Percentiles rank a stretch among this genome's conserved stretches.
Evolutionary conservation across 176 grass and related monocot species (phyloP).

Genomic region (Cymbopogon citratus): DNA sequence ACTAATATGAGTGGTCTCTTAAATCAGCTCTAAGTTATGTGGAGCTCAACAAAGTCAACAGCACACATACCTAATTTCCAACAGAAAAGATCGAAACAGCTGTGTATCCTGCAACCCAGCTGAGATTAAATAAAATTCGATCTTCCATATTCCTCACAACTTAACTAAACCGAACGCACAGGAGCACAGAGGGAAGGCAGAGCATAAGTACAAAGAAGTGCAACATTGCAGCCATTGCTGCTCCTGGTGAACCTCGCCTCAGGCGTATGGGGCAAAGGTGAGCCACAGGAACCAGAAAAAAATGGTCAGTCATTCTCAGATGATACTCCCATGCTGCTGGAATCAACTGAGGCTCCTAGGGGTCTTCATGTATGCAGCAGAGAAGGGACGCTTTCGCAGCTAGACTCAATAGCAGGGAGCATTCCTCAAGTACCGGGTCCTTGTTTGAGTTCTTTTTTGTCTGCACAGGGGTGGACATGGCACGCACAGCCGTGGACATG

Average conservation of each 20-base stretch:
- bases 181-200: not conserved
- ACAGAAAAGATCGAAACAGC: not conserved
- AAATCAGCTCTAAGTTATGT: not conserved
- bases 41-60: not conserved
- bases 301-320: not conserved
- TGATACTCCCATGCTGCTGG: not conserved
- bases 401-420: not conserved
- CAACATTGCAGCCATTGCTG: not conserved
- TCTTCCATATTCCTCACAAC: not conserved
- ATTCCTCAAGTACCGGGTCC: not conserved
- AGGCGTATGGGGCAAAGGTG: not conserved
- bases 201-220: not conserved
- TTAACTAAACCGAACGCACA: not conserved
- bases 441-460: not conserved
- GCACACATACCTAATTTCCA: not conserved
- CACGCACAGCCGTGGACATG: not conserved
- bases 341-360: not conserved
- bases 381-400: slow-evolving; percentile 13
- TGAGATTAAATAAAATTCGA: not conserved
- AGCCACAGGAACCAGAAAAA: not conserved
- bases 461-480: not conserved
- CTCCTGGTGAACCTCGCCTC: not conserved
- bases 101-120: not conserved
- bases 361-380: too few species aligned
- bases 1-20: not conserved